Conservation (phyloP, 305 asterid genomes). For the Fraxinus sp. region DNA sequence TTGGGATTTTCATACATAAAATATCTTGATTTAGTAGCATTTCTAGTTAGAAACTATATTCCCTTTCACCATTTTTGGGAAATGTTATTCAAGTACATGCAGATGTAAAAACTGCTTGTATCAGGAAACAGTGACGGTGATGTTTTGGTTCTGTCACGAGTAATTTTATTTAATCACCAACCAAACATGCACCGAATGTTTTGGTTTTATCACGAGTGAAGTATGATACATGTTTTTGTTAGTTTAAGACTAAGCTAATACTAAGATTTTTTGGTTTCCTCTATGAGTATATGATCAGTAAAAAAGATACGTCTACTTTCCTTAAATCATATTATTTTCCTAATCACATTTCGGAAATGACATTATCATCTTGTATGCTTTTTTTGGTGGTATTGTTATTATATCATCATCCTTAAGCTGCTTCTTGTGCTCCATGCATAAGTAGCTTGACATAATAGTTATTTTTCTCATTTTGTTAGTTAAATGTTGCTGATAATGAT, state of each 20-base stretch:
- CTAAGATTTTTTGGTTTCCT: background rate
- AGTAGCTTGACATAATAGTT: constrained; percentile 13
- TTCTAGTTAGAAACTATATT: background rate
- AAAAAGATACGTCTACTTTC: background rate
- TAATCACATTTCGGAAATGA: background rate
- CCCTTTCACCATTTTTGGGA: background rate
- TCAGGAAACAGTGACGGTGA: background rate
- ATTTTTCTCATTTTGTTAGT: constrained; percentile 35
- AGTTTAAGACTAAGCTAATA: background rate
- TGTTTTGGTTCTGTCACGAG: background rate
- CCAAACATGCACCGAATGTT: too few species aligned
- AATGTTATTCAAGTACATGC: background rate
- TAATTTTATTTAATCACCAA: too few species aligned
- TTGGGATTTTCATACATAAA: background rate
- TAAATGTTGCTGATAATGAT: constrained; percentile 39
- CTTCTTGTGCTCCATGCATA: constrained; percentile 11
- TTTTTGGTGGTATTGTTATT: background rate
- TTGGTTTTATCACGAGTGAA: background rate
- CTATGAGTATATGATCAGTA: background rate
- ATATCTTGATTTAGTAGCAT: background rate
- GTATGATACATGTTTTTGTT: background rate
- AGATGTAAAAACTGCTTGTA: background rate
- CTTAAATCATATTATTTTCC: background rate
- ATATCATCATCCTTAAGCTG: background rate
- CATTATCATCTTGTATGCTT: background rate